These are phyloP conservation scores for Elsinoe fawcettii DNA, from an alignment of 2,329 filamentous ascomycete species.

Conservation along the genomic window DNA sequence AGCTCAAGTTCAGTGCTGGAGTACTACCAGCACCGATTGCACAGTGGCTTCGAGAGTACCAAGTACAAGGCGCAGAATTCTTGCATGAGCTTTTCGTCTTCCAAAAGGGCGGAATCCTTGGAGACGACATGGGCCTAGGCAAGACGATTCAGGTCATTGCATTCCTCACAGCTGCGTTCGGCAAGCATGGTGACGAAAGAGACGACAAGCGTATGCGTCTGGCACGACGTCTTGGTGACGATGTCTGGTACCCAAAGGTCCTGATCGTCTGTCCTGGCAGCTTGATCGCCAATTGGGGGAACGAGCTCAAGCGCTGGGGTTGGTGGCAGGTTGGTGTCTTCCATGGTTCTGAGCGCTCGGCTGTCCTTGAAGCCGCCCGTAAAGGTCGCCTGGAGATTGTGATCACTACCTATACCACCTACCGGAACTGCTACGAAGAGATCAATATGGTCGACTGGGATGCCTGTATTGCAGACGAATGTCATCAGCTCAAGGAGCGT, in stretches of 20 bases:
- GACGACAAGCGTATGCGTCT: constrained; percentile 84
- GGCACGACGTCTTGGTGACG: constrained; percentile 53
- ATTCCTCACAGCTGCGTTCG: constrained; percentile 84
- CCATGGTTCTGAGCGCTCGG: constrained; percentile 61
- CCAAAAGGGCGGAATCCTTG: constrained; percentile 81
- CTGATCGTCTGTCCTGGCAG: constrained; percentile 84
- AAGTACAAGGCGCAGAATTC: constrained; percentile 76
- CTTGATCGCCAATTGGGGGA: constrained; percentile 83
- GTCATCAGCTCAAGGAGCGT: constrained; percentile 77
- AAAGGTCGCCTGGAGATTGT: constrained; percentile 78
- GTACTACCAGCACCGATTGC: constrained; percentile 82
- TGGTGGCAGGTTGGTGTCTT: constrained; percentile 88
- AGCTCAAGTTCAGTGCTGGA: constrained; percentile 66
- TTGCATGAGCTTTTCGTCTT: constrained; percentile 84
- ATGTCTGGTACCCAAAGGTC: constrained; percentile 72
- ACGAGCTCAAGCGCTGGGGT: constrained; percentile 81
- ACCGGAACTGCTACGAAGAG: constrained; percentile 63
- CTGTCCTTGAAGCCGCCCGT: constrained; percentile 48
- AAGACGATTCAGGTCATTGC: constrained; percentile 96
- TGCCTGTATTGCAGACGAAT: constrained; percentile 89
- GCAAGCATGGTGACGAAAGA: constrained; percentile 82
- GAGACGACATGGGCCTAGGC: constrained; percentile 95
- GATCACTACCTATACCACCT: constrained; percentile 90
- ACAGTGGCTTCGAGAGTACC: constrained; percentile 86
- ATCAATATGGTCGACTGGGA: constrained; percentile 90